phyloP scores from a whole-genome alignment of 768 basidiomycete genomes.

The Tephrocybe sp. region DNA sequence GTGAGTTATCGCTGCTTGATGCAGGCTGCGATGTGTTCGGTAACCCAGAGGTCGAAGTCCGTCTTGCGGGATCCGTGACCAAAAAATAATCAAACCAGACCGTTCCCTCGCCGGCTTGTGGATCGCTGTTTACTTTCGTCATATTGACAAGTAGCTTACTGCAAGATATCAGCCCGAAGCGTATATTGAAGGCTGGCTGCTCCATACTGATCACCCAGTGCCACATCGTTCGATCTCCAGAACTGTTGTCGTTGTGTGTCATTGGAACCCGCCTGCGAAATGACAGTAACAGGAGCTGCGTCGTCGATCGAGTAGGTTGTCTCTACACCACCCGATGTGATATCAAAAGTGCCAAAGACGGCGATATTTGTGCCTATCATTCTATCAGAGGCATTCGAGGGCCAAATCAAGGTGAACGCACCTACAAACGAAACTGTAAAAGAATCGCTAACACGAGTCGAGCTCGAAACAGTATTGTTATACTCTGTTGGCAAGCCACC shows the following conservation, averaged over 20 bases:
- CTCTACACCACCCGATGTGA: too few relatives aligned
- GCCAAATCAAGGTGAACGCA: conserved; percentile 6
- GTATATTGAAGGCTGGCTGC: too few relatives aligned
- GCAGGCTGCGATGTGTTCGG: conserved; percentile 11
- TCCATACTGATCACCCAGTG: conserved; percentile 31
- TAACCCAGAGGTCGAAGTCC: conserved; percentile 7
- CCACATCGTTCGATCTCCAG: conserved; percentile 30
- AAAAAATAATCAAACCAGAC: conserved; percentile 44
- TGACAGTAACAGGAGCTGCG: conserved; percentile 22
- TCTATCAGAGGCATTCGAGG: neutral
- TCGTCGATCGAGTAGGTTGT: conserved; percentile 4
- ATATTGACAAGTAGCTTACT: conserved; percentile 36
- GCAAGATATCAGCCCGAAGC: neutral
- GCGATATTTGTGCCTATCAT: conserved; percentile 24
- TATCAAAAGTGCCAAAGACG: too few relatives aligned
- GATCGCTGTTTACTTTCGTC: conserved; percentile 27
- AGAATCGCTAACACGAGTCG: conserved; percentile 30
- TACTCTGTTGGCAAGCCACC: conserved; percentile 29
- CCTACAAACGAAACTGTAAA: conserved; percentile 36
- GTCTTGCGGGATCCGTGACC: conserved; percentile 25
- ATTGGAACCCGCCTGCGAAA: conserved; percentile 23
- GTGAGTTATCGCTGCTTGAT: neutral
- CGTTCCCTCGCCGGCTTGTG: conserved; percentile 33
- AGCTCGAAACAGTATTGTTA: conserved; percentile 31
- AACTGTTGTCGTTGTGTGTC: conserved; percentile 34